Evolutionary conservation across 2,329 filamentous ascomycete species (phyloP).

Genomic region (Fusarium liriodendri): DNA sequence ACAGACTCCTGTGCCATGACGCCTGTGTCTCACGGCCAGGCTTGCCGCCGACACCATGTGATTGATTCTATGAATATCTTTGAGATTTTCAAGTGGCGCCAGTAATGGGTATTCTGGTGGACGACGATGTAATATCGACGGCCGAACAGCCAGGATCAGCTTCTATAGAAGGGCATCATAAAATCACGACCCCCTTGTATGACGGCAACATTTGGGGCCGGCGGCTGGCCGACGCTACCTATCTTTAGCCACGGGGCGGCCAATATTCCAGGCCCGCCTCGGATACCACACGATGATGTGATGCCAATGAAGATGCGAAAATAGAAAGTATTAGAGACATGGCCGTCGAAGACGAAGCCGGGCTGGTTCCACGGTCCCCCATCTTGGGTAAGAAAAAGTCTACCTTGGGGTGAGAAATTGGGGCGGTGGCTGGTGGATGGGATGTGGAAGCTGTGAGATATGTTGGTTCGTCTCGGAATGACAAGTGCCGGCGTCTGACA

Average conservation of each 20-base stretch:
- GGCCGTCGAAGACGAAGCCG: slow-evolving; percentile 2
- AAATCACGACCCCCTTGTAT: background rate
- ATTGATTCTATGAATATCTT: background rate
- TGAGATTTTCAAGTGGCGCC: background rate
- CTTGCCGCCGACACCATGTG: background rate
- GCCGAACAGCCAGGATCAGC: background rate
- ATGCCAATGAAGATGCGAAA: slow-evolving; percentile 4
- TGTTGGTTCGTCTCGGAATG: slow-evolving; percentile 3
- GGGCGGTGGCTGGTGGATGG: background rate
- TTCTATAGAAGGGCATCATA: background rate
- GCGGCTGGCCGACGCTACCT: slow-evolving; percentile 4
- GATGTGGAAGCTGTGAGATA: background rate
- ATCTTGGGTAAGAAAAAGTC: background rate
- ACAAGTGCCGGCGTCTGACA: slow-evolving; percentile 12
- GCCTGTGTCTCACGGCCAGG: background rate
- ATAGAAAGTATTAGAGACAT: slow-evolving; percentile 10
- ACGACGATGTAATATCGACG: background rate
- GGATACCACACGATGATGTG: slow-evolving; percentile 3
- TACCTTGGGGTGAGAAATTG: background rate
- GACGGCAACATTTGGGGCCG: background rate
- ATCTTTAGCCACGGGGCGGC: slow-evolving; percentile 27
- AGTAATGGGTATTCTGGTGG: background rate
- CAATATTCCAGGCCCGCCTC: slow-evolving; percentile 4
- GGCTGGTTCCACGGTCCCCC: no score
- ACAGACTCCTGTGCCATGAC: background rate